Conservation (phyloP, 1,139 yeast species). For the Saccharomyces pastorianus region DNA sequence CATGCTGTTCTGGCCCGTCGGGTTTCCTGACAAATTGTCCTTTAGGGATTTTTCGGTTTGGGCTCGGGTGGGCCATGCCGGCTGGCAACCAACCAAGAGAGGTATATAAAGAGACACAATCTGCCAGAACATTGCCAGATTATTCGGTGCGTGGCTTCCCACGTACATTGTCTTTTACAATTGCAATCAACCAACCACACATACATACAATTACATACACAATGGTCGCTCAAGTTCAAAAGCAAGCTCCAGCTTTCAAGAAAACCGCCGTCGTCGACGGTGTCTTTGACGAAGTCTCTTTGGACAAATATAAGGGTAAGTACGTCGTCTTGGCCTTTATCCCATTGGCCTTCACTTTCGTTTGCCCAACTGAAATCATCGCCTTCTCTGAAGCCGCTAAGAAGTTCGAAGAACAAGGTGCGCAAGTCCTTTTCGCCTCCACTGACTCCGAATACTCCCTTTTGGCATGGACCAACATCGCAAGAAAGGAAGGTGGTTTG, state of each 20-base stretch:
- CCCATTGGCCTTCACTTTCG: constrained; percentile 98
- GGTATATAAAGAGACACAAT: constrained; percentile 11
- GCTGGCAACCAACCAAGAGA: constrained; percentile 4
- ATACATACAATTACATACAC: constrained; percentile 6
- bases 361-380: constrained; percentile 97
- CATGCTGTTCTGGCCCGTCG: constrained; percentile 1
- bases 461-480: constrained; percentile 95
- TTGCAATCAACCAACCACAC: background rate
- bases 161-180: background rate
- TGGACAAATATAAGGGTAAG: constrained; percentile 93
- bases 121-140: background rate
- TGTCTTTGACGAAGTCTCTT: constrained; percentile 84
- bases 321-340: constrained; percentile 95
- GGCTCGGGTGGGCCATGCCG: background rate
- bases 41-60: constrained; percentile 1
- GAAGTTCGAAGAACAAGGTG: constrained; percentile 79
- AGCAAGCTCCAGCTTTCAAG: constrained; percentile 92
- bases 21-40: background rate
- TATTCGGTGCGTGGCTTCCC: background rate
- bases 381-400: constrained; percentile 94
- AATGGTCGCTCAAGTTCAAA: constrained; percentile 86
- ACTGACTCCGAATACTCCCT: constrained; percentile 97
- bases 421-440: constrained; percentile 89
- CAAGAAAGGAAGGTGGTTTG: constrained; percentile 96
- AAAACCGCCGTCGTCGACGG: constrained; percentile 97